Evolutionary conservation across 2,329 filamentous ascomycete genomes (phyloP).

Genomic region (Celoporthe dispersa): DNA sequence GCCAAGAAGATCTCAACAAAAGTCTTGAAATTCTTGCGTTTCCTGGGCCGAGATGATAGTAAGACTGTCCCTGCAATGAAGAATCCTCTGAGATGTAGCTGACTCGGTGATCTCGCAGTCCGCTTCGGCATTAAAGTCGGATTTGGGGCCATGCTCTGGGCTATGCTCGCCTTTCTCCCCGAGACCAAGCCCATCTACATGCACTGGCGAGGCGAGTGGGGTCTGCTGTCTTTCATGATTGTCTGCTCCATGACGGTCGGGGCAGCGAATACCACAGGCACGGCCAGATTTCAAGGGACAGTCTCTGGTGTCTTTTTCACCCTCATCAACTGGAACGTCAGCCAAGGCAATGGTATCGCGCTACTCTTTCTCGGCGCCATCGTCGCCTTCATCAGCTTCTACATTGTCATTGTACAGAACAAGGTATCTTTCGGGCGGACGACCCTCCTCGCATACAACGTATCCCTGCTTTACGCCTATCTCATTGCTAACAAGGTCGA

Average conservation of each 20-base stretch:
- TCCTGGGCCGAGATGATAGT: slow-evolving; percentile 59
- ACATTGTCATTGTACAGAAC: slow-evolving; percentile 81
- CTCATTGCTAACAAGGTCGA: slow-evolving; percentile 80
- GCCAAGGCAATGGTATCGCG: slow-evolving; percentile 72
- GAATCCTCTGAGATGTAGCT: slow-evolving; percentile 27
- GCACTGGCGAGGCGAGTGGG: slow-evolving; percentile 96
- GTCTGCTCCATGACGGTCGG: slow-evolving; percentile 98
- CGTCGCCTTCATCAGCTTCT: slow-evolving; percentile 83
- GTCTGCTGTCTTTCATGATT: slow-evolving; percentile 94
- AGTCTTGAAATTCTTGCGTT: slow-evolving; percentile 50
- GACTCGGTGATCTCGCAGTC: slow-evolving; percentile 41
- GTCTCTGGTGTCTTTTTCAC: slow-evolving; percentile 78
- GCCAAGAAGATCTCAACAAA: slow-evolving; percentile 51
- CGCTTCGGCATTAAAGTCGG: slow-evolving; percentile 92
- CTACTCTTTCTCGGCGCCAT: slow-evolving; percentile 84
- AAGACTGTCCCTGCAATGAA: slow-evolving; percentile 31
- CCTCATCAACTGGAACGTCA: slow-evolving; percentile 76
- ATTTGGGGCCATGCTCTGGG: slow-evolving; percentile 85
- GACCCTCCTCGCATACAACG: slow-evolving; percentile 93
- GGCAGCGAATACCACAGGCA: slow-evolving; percentile 90
- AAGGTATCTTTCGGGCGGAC: slow-evolving; percentile 92
- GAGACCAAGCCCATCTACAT: slow-evolving; percentile 79
- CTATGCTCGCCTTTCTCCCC: slow-evolving; percentile 83
- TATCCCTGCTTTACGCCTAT: slow-evolving; percentile 93
- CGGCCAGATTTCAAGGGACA: slow-evolving; percentile 85